Evolutionary conservation across 257 asterid genomes (phyloP), one percentile per base, ranked within the genome.

Genomic region (Solanum habrochaites): DNA sequence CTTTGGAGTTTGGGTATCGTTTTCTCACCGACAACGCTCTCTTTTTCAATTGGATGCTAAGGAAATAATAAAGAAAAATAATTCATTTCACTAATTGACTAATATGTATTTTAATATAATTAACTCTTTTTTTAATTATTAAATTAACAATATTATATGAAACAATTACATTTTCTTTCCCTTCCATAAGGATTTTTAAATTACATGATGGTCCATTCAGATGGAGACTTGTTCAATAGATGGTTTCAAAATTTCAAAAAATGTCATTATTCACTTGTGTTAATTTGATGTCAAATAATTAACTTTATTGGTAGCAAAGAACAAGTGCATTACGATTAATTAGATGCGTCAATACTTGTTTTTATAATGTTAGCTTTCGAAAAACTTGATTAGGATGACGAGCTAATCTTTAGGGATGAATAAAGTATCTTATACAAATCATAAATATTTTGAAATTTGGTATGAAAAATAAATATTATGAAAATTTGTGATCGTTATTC

Each of bases 391-490:
- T 70, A 72, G 81, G 29, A 14, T 67, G 39, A 18, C 25, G 16
- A 20, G 49, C 10, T 5, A 70, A 35, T n/a, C 10, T 20, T 72
- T 72, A 29, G 5, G 5, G 16, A 72, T 2, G 20, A 32, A 32
- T 71, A 71, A 32, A 35, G 1, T 32, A 71, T 32, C 16, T 18
- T 32, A 71, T 32, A 71, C 2, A 9, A 72, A 72, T 72, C 18
- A 20, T 37, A 25, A 21, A 21, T 72, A 37, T 21, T 72, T 72
- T 72, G 1, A 37, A 21, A 10, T 37, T 10, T 72, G 6, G 10
- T 10, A 37, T 20, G 10, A 9, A 32, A 32, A 35, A 2, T 56
- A 0, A 56, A 56, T 0, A 32, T 0, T 56, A 3, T 0, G 5
- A 56, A 0, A 7, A 56, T 56, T 2, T 56, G 67, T 0, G 3